phyloP scores from a whole-genome alignment of 805 yeast species.

The Metschnikowia santaceciliae region DNA sequence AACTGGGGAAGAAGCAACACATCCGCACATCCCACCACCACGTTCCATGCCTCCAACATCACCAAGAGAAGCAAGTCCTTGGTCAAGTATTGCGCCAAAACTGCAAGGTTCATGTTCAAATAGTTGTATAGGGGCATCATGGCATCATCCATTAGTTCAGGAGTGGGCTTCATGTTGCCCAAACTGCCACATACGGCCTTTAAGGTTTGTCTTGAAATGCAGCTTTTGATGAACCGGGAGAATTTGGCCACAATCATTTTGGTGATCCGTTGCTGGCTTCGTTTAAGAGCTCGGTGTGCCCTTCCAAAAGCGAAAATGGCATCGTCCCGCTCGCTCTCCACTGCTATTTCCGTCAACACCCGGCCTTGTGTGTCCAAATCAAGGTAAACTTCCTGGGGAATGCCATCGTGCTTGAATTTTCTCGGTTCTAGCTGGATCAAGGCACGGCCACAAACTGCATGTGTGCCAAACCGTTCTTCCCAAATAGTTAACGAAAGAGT shows the following conservation, averaged over 20 bases:
- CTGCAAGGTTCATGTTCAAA: slow-evolving; percentile 61
- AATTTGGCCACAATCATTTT: slow-evolving; percentile 72
- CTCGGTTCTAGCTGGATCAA: slow-evolving; percentile 57
- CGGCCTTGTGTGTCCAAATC: slow-evolving; percentile 69
- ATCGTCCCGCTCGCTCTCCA: slow-evolving; percentile 77
- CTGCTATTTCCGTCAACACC: slow-evolving; percentile 59
- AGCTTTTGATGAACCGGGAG: slow-evolving; percentile 55
- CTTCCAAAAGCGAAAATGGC: slow-evolving; percentile 78
- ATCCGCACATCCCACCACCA: slow-evolving; percentile 66
- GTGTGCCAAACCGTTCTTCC: slow-evolving; percentile 57
- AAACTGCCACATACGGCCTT: slow-evolving; percentile 50
- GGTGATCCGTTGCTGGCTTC: slow-evolving; percentile 64
- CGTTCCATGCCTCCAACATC: slow-evolving; percentile 79
- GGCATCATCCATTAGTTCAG: slow-evolving; percentile 55
- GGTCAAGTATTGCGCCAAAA: slow-evolving; percentile 57
- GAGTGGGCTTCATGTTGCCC: slow-evolving; percentile 42
- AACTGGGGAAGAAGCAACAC: slow-evolving; percentile 70
- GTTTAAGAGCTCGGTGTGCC: slow-evolving; percentile 59
- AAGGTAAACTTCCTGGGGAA: slow-evolving; percentile 55
- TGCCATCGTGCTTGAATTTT: slow-evolving; percentile 61
- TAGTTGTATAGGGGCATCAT: slow-evolving; percentile 72
- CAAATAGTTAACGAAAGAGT: slow-evolving; percentile 62
- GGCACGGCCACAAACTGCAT: slow-evolving; percentile 65
- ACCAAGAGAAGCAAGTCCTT: slow-evolving; percentile 54
- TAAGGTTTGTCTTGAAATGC: slow-evolving; percentile 55